Conservation (phyloP, 768 basidiomycete genomes). For the Harrya chromipes region DNA sequence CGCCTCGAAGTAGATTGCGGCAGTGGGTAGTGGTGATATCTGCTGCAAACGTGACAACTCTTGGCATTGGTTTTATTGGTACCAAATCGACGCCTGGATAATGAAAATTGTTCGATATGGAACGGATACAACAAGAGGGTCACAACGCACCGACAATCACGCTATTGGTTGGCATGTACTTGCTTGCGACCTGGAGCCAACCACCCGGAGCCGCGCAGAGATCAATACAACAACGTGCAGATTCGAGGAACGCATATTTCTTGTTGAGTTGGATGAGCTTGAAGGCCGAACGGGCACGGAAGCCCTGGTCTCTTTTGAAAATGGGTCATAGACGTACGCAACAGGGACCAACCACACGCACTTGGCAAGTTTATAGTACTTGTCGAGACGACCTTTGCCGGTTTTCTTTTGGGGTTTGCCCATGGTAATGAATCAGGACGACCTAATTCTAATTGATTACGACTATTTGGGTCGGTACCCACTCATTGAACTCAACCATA, state of each 20-base stretch:
- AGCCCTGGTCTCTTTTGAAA: conserved; percentile 86
- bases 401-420: conserved; percentile 91
- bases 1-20: conserved; percentile 77
- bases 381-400: conserved; percentile 92
- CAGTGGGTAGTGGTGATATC: conserved; percentile 95
- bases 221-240: conserved; percentile 92
- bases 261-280: conserved; percentile 99
- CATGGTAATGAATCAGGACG: conserved; percentile 37
- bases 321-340: conserved; percentile 5
- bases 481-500: neutral
- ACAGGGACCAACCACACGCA: conserved; percentile 27
- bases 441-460: conserved; percentile 7
- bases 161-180: conserved; percentile 93
- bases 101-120: conserved; percentile 9
- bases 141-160: conserved; percentile 74
- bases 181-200: conserved; percentile 98
- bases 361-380: conserved; percentile 97
- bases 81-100: conserved; percentile 87
- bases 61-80: conserved; percentile 93
- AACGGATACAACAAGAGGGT: conserved; percentile 6
- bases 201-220: conserved; percentile 98
- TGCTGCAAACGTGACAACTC: conserved; percentile 84
- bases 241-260: conserved; percentile 90
- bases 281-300: conserved; percentile 98
- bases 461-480: conserved; percentile 15